phyloP scores from a whole-genome alignment of 2,329 filamentous ascomycete genomes.

The Neofusicoccum ribis region DNA sequence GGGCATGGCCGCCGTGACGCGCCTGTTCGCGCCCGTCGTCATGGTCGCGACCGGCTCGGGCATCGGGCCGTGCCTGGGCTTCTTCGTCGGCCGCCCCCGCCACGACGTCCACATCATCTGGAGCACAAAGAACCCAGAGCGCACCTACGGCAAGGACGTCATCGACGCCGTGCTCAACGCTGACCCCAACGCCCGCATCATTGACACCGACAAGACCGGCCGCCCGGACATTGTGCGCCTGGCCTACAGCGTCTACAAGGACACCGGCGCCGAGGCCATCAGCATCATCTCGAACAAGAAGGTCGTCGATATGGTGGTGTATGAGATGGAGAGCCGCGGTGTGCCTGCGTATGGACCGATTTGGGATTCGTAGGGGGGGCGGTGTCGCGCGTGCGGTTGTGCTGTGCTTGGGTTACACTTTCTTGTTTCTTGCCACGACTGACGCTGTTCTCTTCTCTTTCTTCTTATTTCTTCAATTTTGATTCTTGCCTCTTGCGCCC shows the following conservation, averaged over 20 bases:
- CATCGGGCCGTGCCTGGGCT: slow-evolving; percentile 45
- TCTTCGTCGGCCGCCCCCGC: slow-evolving; percentile 47
- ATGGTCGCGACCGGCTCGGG: slow-evolving; percentile 38
- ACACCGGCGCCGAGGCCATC: slow-evolving; percentile 63
- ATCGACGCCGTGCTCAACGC: slow-evolving; percentile 56
- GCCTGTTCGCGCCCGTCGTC: slow-evolving; percentile 33
- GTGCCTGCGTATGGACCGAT: slow-evolving; percentile 71
- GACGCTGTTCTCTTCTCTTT: too few species aligned
- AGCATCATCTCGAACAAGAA: slow-evolving; percentile 71
- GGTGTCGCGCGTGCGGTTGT: not conserved
- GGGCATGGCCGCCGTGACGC: slow-evolving; percentile 35
- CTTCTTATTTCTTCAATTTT: too few species aligned
- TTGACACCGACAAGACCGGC: slow-evolving; percentile 63
- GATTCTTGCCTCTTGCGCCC: too few species aligned
- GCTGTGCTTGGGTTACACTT: not conserved
- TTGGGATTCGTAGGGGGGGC: slow-evolving; percentile 61
- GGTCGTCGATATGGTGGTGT: slow-evolving; percentile 68
- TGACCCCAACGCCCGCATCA: slow-evolving; percentile 64
- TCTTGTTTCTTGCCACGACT: too few species aligned
- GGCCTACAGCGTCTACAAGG: slow-evolving; percentile 51
- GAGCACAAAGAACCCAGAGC: slow-evolving; percentile 62
- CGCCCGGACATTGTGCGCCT: slow-evolving; percentile 59
- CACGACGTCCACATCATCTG: slow-evolving; percentile 63
- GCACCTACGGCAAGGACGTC: slow-evolving; percentile 63
- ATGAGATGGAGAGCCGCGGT: slow-evolving; percentile 65